Percentiles rank a stretch among this genome's conserved stretches.
phyloP scores from a whole-genome alignment of 2,329 filamentous ascomycete genomes.

The Apiospora hydei region DNA sequence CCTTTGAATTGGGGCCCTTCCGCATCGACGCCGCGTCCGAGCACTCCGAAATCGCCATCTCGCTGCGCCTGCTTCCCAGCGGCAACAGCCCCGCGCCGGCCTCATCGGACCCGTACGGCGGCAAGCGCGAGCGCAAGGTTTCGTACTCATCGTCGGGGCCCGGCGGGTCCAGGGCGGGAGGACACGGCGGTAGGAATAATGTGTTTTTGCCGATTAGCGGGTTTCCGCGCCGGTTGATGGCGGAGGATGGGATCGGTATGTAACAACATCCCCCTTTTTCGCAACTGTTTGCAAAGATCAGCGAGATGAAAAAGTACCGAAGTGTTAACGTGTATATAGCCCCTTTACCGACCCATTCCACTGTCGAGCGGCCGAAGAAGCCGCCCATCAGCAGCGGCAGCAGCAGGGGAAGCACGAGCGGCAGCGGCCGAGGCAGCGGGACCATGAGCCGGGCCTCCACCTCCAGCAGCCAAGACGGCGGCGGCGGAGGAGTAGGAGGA shows the following conservation, averaged over 20 bases:
- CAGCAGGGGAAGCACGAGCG: background rate
- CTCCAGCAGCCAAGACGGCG: background rate
- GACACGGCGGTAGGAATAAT: background rate
- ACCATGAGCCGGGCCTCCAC: background rate
- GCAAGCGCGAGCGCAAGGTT: background rate
- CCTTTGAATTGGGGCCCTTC: constrained; percentile 39
- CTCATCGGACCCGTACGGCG: background rate
- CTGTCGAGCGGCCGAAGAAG: constrained; percentile 4
- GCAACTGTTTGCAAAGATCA: too few relatives aligned
- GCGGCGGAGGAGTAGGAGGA: background rate
- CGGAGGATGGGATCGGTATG: constrained; percentile 34
- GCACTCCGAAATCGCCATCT: constrained; percentile 36
- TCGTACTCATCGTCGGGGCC: constrained; percentile 29
- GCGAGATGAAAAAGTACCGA: background rate
- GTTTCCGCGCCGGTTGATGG: constrained; percentile 41
- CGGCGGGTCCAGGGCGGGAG: constrained; percentile 23
- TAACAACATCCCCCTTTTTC: too few relatives aligned
- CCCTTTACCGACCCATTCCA: constrained; percentile 14
- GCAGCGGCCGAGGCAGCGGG: background rate
- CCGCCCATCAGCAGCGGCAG: background rate
- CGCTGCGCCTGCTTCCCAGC: constrained; percentile 37
- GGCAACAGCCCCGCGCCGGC: constrained; percentile 33
- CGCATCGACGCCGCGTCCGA: constrained; percentile 36
- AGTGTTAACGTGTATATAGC: background rate
- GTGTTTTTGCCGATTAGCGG: constrained; percentile 40